These are phyloP conservation scores for Kuraishia cidri DNA, from an alignment of 805 yeast genomes.

Conservation along the genomic window DNA sequence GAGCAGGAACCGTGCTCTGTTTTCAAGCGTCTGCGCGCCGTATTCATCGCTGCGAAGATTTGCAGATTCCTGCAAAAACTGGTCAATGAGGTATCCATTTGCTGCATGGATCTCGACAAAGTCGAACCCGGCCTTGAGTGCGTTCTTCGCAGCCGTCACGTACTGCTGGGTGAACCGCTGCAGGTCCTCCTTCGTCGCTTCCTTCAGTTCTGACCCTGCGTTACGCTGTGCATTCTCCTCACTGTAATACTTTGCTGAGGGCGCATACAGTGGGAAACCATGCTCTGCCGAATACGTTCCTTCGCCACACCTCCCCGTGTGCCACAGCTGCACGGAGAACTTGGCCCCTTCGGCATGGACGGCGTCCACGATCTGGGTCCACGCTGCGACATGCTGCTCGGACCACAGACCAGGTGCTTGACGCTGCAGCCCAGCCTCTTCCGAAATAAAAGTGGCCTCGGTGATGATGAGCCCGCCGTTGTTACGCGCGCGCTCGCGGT, in stretches of 20 bases:
- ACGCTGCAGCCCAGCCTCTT: slow-evolving; percentile 27
- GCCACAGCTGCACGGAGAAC: slow-evolving; percentile 44
- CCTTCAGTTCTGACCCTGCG: slow-evolving; percentile 24
- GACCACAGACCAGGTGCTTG: slow-evolving; percentile 41
- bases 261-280: slow-evolving; percentile 27
- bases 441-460: slow-evolving; percentile 47
- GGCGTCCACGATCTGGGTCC: slow-evolving; percentile 38
- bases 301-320: slow-evolving; percentile 29
- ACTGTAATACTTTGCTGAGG: slow-evolving; percentile 26
- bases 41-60: slow-evolving; percentile 54
- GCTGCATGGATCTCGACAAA: slow-evolving; percentile 62
- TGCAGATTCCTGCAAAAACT: slow-evolving; percentile 33
- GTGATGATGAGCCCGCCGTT: slow-evolving; percentile 55
- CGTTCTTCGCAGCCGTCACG: slow-evolving; percentile 36
- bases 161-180: slow-evolving; percentile 18
- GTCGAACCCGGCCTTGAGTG: slow-evolving; percentile 47
- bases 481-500: slow-evolving; percentile 41
- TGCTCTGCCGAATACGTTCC: slow-evolving; percentile 24
- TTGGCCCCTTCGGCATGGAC: slow-evolving; percentile 43
- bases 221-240: slow-evolving; percentile 23
- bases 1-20: slow-evolving; percentile 38
- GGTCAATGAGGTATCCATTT: slow-evolving; percentile 46
- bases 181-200: slow-evolving; percentile 20
- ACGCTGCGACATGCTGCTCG: slow-evolving; percentile 35
- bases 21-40: slow-evolving; percentile 57